Evolutionary conservation across 1,284 basidiomycete genomes (phyloP).

Genomic region (Austroboletus rostrupii): DNA sequence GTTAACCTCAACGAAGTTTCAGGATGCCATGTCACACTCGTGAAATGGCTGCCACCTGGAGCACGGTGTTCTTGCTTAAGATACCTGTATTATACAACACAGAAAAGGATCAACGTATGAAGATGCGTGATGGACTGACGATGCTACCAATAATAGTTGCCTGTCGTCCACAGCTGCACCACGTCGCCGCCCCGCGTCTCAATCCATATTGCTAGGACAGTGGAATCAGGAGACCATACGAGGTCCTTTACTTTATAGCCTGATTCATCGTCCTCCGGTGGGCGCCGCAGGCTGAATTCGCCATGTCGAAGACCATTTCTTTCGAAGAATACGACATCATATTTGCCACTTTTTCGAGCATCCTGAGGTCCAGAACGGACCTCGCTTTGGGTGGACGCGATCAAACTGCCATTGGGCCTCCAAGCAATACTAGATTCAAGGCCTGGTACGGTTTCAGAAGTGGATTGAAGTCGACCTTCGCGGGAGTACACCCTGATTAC

Average conservation of each 20-base stretch:
- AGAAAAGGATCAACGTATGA: constrained; percentile 3
- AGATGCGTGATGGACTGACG: not conserved
- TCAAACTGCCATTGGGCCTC: constrained; percentile 86
- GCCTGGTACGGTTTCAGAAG: constrained; percentile 80
- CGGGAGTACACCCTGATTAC: constrained; percentile 80
- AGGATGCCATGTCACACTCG: constrained; percentile 81
- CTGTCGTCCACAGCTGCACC: constrained; percentile 94
- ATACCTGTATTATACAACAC: constrained; percentile 52
- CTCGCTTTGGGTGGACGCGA: constrained; percentile 81
- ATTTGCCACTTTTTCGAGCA: constrained; percentile 62
- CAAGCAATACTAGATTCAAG: constrained; percentile 82
- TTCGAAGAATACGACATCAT: constrained; percentile 94
- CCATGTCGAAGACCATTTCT: constrained; percentile 91
- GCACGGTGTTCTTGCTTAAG: constrained; percentile 83
- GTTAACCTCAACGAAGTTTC: constrained; percentile 72
- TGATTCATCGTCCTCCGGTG: constrained; percentile 39
- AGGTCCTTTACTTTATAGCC: constrained; percentile 74
- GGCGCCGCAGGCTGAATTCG: constrained; percentile 74
- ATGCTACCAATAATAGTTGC: constrained; percentile 92
- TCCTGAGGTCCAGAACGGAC: constrained; percentile 66
- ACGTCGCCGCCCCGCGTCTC: constrained; percentile 65
- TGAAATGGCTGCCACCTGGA: constrained; percentile 54
- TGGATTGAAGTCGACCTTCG: constrained; percentile 77
- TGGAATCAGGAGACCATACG: constrained; percentile 88
- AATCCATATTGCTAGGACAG: constrained; percentile 83